Base-by-base conservation (phyloP, 495 filamentous ascomycete species). In the Platismatia glauca region DNA sequence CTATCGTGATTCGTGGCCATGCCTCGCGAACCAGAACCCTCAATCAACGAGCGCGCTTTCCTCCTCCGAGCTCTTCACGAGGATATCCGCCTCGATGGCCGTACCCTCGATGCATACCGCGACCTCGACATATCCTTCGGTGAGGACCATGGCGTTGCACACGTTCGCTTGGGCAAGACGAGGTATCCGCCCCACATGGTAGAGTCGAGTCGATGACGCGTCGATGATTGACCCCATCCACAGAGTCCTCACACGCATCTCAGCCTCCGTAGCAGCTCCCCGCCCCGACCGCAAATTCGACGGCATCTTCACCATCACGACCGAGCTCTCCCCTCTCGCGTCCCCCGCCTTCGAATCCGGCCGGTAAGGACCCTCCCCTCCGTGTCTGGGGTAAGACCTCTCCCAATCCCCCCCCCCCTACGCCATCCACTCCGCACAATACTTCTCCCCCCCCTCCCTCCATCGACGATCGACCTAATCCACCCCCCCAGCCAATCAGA, bases 291-390 rank as follows among this genome's bases (percentile, higher is more conserved):
- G 94, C 34, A 91, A 91, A 56, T 96, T 96, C 69, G 93, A 97
- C 71, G 94, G 94, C 70, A 81, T 94, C 71, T 97, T 97, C 76
- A 89, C 83, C 58, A 97, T 98, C 71, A 82, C 84, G 35, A 86
- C 91, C 62, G 94, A 98, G 73, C 82, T 98, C 65, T 87, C 84
- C 56, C 89, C 91, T n/a, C 91, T 98, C 87, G 86, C 89, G 29
- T 91, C 90, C 34, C 91, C 94, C 16, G 85, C 88, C 33, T 95
- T 95, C 79, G 92, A 96, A 73, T 82, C 87, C 67, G 89, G 88
- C 72, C 81, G 90, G 78, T 89, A 82, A 67, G 79, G 61, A 33
- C 13, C 61, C 52, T 41, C 59, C 27, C 38, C 27, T 31, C 48
- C 48, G 20, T 31, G 27, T 52, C 15, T 31, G 48, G 56, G 39